Conservation (phyloP, 495 filamentous ascomycete species). For the Xylaria venustula region DNA sequence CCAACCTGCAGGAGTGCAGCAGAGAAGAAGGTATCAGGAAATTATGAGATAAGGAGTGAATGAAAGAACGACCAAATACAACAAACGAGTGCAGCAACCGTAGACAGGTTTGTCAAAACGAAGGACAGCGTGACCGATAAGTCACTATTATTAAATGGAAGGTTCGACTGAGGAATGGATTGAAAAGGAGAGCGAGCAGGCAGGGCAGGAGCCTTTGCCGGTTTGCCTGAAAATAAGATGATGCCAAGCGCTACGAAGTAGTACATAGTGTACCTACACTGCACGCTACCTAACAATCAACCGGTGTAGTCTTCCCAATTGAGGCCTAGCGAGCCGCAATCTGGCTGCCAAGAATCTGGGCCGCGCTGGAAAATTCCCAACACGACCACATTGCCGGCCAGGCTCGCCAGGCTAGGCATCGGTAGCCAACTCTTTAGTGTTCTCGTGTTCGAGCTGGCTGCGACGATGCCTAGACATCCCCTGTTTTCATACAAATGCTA, state of each 20-base stretch:
- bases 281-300: no score
- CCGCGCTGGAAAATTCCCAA: not conserved
- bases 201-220: not conserved
- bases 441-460: no score
- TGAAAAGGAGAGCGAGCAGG: not conserved
- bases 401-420: no score
- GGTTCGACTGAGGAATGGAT: not conserved
- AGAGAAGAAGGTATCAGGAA: not conserved
- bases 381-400: not conserved
- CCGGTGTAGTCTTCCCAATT: not conserved
- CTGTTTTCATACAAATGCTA: no score
- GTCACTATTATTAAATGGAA: not conserved
- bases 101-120: not conserved
- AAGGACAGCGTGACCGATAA: not conserved
- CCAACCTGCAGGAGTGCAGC: not conserved
- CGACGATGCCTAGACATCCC: no score
- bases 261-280: no score
- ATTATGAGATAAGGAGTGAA: not conserved
- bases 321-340: not conserved
- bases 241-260: conserved; percentile 3
- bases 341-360: not conserved
- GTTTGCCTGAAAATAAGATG: conserved; percentile 5
- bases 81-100: not conserved
- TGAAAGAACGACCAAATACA: not conserved
- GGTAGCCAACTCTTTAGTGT: no score